phyloP scores from a whole-genome alignment of 495 filamentous ascomycete genomes.

The Rostrohypoxylon terebratum region DNA sequence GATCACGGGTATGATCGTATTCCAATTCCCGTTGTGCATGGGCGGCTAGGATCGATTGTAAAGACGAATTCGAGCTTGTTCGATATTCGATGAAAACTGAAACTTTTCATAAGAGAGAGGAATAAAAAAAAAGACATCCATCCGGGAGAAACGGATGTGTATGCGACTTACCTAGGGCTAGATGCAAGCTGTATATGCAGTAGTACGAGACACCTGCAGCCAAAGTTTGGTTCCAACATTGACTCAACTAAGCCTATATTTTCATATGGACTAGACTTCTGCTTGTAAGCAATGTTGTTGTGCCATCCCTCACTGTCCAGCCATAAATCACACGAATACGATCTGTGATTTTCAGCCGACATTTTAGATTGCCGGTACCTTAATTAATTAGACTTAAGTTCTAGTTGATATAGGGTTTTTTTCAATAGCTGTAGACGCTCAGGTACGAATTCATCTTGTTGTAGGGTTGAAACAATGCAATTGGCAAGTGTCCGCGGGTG shows the following conservation, averaged over 20 bases:
- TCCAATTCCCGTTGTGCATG: conserved; percentile 24
- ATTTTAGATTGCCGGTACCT: neutral
- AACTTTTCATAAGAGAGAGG: neutral
- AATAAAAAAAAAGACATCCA: conserved; percentile 5
- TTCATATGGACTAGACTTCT: conserved; percentile 16
- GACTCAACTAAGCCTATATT: conserved; percentile 7
- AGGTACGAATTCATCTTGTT: conserved; percentile 20
- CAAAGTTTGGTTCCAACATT: conserved; percentile 34
- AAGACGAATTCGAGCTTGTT: conserved; percentile 13
- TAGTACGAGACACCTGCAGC: conserved; percentile 27
- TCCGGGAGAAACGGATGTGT: conserved; percentile 44
- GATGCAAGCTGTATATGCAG: conserved; percentile 24
- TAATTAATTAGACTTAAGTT: neutral
- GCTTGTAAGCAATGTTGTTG: conserved; percentile 18
- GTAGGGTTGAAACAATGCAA: neutral
- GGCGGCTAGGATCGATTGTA: conserved; percentile 5
- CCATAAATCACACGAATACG: conserved; percentile 34
- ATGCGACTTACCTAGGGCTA: conserved; percentile 25
- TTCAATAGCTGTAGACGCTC: conserved; percentile 12
- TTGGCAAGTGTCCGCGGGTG: conserved; percentile 21
- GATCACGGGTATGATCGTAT: conserved; percentile 19
- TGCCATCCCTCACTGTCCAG: conserved; percentile 14
- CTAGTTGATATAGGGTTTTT: neutral
- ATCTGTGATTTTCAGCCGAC: conserved; percentile 18
- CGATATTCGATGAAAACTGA: conserved; percentile 9